A percentile compares a stretch with the other conserved stretches of the same genome.
Evolutionary conservation across 257 asterid species (phyloP).

Genomic region (Plantago elongata): DNA sequence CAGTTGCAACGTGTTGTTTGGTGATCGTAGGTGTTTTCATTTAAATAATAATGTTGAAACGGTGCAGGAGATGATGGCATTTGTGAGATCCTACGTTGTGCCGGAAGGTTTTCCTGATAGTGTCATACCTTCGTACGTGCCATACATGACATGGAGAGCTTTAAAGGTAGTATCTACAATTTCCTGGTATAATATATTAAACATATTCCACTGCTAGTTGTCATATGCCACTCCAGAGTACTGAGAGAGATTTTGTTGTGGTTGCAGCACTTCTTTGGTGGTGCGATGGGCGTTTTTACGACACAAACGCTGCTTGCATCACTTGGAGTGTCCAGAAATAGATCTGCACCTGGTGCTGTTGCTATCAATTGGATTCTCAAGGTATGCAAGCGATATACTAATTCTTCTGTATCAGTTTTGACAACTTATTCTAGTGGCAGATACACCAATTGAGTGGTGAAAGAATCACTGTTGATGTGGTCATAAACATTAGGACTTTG

Average conservation of each 20-base stretch:
- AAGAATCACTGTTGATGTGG: conserved; percentile 1
- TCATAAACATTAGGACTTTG: background rate
- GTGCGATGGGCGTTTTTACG: conserved; percentile 98
- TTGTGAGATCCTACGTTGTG: conserved; percentile 80
- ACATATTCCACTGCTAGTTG: conserved; percentile 9
- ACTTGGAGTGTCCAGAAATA: conserved; percentile 72
- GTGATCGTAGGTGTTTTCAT: background rate
- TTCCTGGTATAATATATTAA: conserved; percentile 11
- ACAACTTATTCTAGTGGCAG: background rate
- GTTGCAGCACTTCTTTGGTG: conserved; percentile 93
- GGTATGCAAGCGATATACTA: conserved; percentile 40
- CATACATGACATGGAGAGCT: conserved; percentile 99
- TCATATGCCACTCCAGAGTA: conserved; percentile 17
- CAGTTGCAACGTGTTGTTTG: too few species aligned
- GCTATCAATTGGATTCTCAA: conserved; percentile 99
- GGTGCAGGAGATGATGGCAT: conserved; percentile 64
- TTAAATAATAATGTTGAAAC: conserved; percentile 5
- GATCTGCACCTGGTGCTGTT: conserved; percentile 71
- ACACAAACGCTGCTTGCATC: conserved; percentile 89
- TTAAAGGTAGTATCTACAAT: conserved; percentile 53
- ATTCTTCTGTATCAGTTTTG: conserved; percentile 11
- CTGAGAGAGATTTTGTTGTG: conserved; percentile 19
- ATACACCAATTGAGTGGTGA: conserved; percentile 5
- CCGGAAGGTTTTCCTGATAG: conserved; percentile 98
- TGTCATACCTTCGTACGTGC: conserved; percentile 89